phyloP scores from a whole-genome alignment of 2,329 filamentous ascomycete genomes.

The Ophiocordyceps camponoti-floridani region DNA sequence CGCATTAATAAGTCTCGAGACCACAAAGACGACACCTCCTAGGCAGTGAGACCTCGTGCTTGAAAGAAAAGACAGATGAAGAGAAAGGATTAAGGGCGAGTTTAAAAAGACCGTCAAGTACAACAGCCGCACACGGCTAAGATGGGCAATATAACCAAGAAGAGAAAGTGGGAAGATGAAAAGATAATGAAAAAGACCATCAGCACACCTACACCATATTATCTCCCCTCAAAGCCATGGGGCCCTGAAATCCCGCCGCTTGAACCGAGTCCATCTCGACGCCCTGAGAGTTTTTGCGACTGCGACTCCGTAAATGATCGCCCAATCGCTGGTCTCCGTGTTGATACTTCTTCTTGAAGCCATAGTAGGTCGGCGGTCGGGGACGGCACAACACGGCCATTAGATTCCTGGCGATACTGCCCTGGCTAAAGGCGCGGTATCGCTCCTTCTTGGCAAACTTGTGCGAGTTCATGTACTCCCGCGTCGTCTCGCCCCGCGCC shows the following conservation, averaged over 20 bases:
- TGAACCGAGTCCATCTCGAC: conserved; percentile 59
- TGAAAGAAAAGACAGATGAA: background rate
- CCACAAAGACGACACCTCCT: background rate
- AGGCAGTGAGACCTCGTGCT: background rate
- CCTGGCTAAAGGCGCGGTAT: conserved; percentile 77
- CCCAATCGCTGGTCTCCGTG: conserved; percentile 77
- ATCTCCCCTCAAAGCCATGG: conserved; percentile 22
- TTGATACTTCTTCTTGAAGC: conserved; percentile 61
- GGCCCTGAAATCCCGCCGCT: conserved; percentile 34
- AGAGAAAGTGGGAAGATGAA: background rate
- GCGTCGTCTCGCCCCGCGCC: conserved; percentile 79
- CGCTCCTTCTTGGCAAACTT: conserved; percentile 88
- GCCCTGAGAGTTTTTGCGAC: conserved; percentile 31
- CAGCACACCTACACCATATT: background rate
- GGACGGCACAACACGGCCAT: conserved; percentile 66
- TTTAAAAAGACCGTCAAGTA: background rate
- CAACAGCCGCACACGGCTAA: background rate
- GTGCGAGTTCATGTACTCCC: conserved; percentile 90
- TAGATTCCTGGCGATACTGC: conserved; percentile 60
- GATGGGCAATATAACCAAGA: background rate
- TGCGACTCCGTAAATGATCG: conserved; percentile 16
- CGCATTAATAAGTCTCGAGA: background rate
- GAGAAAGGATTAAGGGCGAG: background rate
- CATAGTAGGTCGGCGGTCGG: conserved; percentile 71
- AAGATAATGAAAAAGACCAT: background rate